Conservation (phyloP, 208 protist species). For the Trypanosoma scelopori region DNA sequence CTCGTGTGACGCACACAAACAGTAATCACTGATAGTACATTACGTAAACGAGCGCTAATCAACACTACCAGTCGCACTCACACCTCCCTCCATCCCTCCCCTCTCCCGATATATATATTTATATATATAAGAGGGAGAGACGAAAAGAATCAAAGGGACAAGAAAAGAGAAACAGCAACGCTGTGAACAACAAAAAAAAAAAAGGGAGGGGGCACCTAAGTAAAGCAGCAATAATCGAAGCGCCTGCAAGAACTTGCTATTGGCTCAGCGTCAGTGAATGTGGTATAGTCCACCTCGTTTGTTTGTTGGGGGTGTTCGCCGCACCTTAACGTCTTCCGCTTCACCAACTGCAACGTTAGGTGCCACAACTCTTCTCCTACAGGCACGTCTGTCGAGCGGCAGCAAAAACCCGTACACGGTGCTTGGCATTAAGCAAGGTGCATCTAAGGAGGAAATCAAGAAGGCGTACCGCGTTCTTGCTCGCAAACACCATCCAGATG, state of each 20-base stretch:
- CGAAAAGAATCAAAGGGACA: too few relatives aligned
- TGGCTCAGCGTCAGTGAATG: neutral
- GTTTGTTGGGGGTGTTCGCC: constrained; percentile 14
- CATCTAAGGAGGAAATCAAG: constrained; percentile 85
- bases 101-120: too few relatives aligned
- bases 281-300: constrained; percentile 18
- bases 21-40: too few relatives aligned
- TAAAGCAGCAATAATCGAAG: neutral
- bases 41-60: too few relatives aligned
- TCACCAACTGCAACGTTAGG: constrained; percentile 15
- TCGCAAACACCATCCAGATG: constrained; percentile 90
- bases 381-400: constrained; percentile 39
- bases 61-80: too few relatives aligned
- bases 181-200: neutral
- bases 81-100: too few relatives aligned
- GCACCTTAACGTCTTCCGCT: constrained; percentile 15
- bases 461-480: constrained; percentile 89
- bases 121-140: too few relatives aligned
- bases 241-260: neutral
- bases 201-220: neutral
- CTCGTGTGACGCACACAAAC: too few relatives aligned
- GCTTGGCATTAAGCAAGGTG: constrained; percentile 82
- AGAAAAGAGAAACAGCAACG: too few relatives aligned
- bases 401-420: constrained; percentile 90
- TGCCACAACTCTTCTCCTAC: constrained; percentile 14